Evolutionary conservation across 2,329 filamentous ascomycete genomes (phyloP).

Genomic region (Monilinia fructigena): DNA sequence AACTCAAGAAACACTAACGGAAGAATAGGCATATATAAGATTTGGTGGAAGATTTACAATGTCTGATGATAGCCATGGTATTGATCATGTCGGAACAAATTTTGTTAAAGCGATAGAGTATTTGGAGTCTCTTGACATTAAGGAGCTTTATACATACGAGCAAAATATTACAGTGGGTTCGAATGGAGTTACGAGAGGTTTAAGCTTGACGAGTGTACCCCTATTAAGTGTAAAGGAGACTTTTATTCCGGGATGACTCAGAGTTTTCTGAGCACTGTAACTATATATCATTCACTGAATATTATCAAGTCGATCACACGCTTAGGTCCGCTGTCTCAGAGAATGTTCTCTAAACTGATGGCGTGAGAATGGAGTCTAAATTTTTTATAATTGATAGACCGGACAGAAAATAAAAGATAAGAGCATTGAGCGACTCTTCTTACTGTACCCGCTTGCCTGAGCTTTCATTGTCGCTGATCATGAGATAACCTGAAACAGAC

Average conservation of each 20-base stretch:
- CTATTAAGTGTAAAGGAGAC: slow-evolving; percentile 31
- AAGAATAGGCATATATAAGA: slow-evolving; percentile 56
- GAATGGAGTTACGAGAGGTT: not conserved
- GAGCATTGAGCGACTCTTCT: not conserved
- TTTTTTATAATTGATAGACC: not conserved
- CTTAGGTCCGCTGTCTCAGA: not conserved
- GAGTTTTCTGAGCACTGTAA: not conserved
- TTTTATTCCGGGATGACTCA: slow-evolving; percentile 26
- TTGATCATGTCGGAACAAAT: slow-evolving; percentile 83
- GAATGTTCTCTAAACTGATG: not conserved
- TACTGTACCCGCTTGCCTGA: no score
- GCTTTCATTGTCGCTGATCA: no score
- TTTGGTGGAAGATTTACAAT: slow-evolving; percentile 82
- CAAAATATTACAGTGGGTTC: slow-evolving; percentile 12
- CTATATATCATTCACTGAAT: not conserved
- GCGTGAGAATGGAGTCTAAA: not conserved
- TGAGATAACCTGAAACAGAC: no score
- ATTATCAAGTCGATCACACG: no score
- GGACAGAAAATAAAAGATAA: no score
- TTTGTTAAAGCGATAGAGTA: slow-evolving; percentile 71
- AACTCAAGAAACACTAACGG: not conserved
- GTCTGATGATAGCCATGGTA: slow-evolving; percentile 91
- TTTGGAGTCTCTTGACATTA: slow-evolving; percentile 63
- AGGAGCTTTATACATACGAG: slow-evolving; percentile 50
- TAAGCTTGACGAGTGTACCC: slow-evolving; percentile 25